Percentiles rank a stretch among this genome's conserved stretches.
Evolutionary conservation across 2,329 filamentous ascomycete species (phyloP).

Genomic region (Chrysoporthe austroafricana): DNA sequence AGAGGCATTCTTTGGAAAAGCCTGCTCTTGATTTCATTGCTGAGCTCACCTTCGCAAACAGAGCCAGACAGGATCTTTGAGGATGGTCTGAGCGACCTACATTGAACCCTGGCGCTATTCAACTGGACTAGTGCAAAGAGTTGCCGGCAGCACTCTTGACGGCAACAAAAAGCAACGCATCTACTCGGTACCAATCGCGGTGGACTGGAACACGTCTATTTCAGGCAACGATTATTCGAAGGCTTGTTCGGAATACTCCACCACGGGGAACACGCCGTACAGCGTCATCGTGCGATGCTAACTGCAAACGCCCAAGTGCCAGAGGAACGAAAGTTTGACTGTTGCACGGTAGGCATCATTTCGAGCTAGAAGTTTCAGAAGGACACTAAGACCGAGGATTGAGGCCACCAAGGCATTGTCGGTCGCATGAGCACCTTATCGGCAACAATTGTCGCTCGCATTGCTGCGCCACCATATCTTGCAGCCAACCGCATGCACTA

Average conservation of each 20-base stretch:
- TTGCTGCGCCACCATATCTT: constrained; percentile 5
- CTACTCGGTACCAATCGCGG: background rate
- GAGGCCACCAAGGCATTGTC: background rate
- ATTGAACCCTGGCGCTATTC: background rate
- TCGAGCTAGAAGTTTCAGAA: background rate
- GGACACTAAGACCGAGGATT: background rate
- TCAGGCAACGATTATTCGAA: background rate
- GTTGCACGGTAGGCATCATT: background rate
- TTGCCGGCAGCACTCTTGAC: no score
- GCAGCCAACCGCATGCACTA: constrained; percentile 4
- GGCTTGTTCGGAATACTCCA: background rate
- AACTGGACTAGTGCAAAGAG: background rate
- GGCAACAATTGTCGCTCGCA: background rate
- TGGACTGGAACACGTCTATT: background rate
- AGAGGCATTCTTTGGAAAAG: constrained; percentile 33
- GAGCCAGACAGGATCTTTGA: background rate
- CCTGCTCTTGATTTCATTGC: background rate
- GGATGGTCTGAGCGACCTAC: background rate
- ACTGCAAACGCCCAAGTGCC: background rate
- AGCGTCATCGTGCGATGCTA: background rate
- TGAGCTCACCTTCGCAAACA: background rate
- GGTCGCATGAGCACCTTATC: background rate
- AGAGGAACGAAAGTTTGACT: background rate
- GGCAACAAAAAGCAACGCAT: background rate
- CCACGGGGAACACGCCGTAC: background rate